Conservation (phyloP, 352 stramenopile species). For the Phytophthora sansomeana region DNA sequence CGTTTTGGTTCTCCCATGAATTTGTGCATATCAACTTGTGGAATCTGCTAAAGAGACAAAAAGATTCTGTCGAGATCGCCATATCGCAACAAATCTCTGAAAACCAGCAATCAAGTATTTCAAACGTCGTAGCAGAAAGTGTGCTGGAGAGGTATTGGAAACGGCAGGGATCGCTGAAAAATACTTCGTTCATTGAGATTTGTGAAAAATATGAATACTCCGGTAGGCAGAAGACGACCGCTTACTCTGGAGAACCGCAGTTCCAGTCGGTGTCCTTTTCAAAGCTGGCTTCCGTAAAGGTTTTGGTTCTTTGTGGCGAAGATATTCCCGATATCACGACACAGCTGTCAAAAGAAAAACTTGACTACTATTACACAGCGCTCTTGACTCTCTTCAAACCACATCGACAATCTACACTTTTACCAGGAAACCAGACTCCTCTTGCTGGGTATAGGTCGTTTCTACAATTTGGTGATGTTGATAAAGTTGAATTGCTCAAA, state of each 20-base stretch:
- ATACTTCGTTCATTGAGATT: slow-evolving; percentile 14
- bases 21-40: slow-evolving; percentile 13
- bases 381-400: slow-evolving; percentile 21
- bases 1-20: slow-evolving; percentile 34
- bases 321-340: too few species aligned
- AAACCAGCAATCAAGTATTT: not conserved
- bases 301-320: too few species aligned
- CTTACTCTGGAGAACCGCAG: too few species aligned
- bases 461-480: not conserved
- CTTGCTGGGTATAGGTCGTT: not conserved
- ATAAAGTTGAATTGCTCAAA: not conserved
- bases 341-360: too few species aligned
- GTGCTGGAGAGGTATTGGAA: slow-evolving; percentile 21
- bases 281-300: too few species aligned
- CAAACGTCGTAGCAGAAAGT: not conserved
- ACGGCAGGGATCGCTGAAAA: not conserved
- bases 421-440: too few species aligned
- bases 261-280: too few species aligned
- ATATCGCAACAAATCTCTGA: not conserved
- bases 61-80: not conserved
- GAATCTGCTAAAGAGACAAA: not conserved
- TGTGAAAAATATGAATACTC: not conserved
- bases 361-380: too few species aligned
- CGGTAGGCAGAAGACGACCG: too few species aligned
- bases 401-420: too few species aligned